Evolutionary conservation across 768 basidiomycete species (phyloP), one percentile per base, ranked within the genome.

Genomic region (Amanita exitialis): DNA sequence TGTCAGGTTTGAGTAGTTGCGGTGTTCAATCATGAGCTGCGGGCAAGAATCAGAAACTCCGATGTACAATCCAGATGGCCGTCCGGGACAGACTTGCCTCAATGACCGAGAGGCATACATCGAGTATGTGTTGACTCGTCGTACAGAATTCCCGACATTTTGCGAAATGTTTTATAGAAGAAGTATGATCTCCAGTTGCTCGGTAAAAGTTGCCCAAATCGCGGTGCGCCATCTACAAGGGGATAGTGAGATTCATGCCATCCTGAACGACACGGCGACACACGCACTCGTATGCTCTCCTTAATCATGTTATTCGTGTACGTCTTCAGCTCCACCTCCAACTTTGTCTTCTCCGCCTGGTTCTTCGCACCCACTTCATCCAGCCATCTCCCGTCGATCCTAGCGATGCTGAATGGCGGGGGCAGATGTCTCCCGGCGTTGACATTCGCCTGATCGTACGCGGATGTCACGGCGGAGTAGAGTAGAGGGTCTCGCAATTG

Each of bases 281-380:
- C 28, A 71, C 76, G 62, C 63, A 95, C 92, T 60, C 95, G 74
- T 58, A 96, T 94, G 74, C 90, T 93, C 76, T 98, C 95, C 68
- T 96, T 98, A 74, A 98, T 96, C 83, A 97, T 86, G 64, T 96
- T 98, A 59, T 89, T 93, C 56, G 83, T 77, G 62, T 97, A 97
- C 9, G 86, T 90, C 77, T 92, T 94, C 61, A 97, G 72, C 64
- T 98, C 95, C 4, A 93, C 86, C 69, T 96, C 94, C 52, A 96
- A 70, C 64, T 86, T 90, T n/a, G 76, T 78, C 53, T 73, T 74
- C 61, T 94, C 90, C n/a, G 77, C 76, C 54, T 73, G 69, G 59
- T 87, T 90, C 65, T 76, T 80, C 54, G 76, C 71, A 38, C 71
- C 69, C 25, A 69, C 76, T 57, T 83, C 79, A 38, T 93, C 87